Evolutionary conservation across 1,139 yeast species (phyloP), one percentile per base, ranked within the genome.

Genomic region (Meyerozyma carpophila): DNA sequence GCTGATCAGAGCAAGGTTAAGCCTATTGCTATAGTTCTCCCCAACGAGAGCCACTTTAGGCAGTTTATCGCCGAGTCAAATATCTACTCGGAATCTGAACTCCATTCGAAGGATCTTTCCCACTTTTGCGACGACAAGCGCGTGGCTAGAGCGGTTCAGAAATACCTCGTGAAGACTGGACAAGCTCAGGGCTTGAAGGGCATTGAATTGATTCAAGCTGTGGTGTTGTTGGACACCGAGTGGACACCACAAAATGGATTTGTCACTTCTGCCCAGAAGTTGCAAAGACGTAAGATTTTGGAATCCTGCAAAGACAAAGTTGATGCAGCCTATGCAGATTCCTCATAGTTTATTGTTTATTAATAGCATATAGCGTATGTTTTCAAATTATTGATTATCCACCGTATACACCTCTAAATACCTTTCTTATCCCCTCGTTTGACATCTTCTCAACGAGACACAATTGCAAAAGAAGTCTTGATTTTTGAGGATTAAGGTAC

Each of bases 181-280:
- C 83, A 79, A 65, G 57, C 77, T 28, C 91, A 84, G 61, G 96
- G 95, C 9, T 77, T 94, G 54, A 74, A 67, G 48, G 96, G 96
- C 47, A 91, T 90, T 55, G 98, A 94, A 66, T 72, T 91, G 50
- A 64, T 94, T 49, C 81, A 81, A 53, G 95, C 93, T 53, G 75
- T 86, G 49, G 90, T 86, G 18, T 65, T 94, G 47, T 77, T 82
- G 48, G 93, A 86, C 54, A 91, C 84, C 41, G 99, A 94, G 70
- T 94, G 98, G 98, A 91, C 98, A 41, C 98, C 98, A 40, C 95
- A 89, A 66, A 88, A 84, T 60, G 98, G 97, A 2, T 86, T 73
- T 53, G 94, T 93, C 46, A 90, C 98, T 9, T 82, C 95, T 50
- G 98, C 98, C 27, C 98, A 93, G 70, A 94, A 94, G 68, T 77